Conservation (phyloP, 2,329 filamentous ascomycete species). For the Penicillium sp. region DNA sequence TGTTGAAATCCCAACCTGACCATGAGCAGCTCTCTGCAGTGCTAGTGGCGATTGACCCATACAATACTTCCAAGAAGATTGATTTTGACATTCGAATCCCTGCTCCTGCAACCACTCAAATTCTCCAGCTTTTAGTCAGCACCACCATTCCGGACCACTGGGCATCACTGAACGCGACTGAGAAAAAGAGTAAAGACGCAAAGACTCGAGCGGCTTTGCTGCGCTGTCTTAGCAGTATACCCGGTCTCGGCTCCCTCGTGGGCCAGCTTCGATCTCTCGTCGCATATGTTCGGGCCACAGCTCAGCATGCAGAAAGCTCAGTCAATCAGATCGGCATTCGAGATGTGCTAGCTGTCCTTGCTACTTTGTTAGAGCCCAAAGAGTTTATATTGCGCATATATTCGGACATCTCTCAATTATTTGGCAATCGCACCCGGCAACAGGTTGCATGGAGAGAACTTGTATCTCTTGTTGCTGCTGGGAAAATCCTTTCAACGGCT, state of each 20-base stretch:
- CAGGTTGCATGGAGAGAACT: slow-evolving; percentile 63
- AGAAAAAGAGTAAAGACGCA: slow-evolving; percentile 14
- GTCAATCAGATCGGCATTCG: slow-evolving; percentile 32
- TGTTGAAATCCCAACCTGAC: slow-evolving; percentile 43
- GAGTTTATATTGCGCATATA: slow-evolving; percentile 46
- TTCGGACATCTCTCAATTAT: slow-evolving; percentile 43
- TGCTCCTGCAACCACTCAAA: slow-evolving; percentile 66
- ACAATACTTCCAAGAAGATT: slow-evolving; percentile 21
- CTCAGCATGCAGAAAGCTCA: slow-evolving; percentile 35
- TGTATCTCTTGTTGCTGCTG: slow-evolving; percentile 57
- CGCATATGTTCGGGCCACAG: slow-evolving; percentile 22
- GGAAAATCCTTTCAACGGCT: slow-evolving; percentile 56
- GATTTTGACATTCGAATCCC: slow-evolving; percentile 60
- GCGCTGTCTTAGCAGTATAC: slow-evolving; percentile 66
- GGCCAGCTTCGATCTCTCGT: slow-evolving; percentile 65
- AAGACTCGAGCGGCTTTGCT: slow-evolving; percentile 50
- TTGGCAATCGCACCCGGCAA: slow-evolving; percentile 44
- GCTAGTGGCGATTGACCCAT: slow-evolving; percentile 38
- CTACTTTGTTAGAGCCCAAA: slow-evolving; percentile 44
- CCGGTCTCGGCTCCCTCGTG: slow-evolving; percentile 73
- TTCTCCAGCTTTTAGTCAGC: slow-evolving; percentile 71
- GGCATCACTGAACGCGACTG: slow-evolving; percentile 52
- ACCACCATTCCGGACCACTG: slow-evolving; percentile 81
- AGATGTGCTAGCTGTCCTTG: slow-evolving; percentile 38
- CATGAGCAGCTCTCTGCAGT: slow-evolving; percentile 30